Percentiles rank a stretch among this genome's conserved stretches.
Evolutionary conservation across 2,329 filamentous ascomycete species (phyloP).

Genomic region (Beauveria bassiana): DNA sequence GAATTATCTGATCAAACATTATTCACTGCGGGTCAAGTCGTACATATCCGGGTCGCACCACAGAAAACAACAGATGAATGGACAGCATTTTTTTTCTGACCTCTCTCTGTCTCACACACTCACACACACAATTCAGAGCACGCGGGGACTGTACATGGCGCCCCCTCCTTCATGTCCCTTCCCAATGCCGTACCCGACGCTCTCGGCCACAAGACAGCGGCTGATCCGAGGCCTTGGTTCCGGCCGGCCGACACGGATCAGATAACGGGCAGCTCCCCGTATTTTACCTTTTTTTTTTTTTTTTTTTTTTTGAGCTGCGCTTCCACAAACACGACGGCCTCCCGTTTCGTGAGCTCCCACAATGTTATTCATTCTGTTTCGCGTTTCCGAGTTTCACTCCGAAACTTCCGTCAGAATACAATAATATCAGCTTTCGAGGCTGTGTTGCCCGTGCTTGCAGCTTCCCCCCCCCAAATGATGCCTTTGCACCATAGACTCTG

Average conservation of each 20-base stretch:
- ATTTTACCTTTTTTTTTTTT: no score
- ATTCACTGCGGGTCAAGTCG: background rate
- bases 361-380: background rate
- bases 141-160: background rate
- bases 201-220: background rate
- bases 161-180: background rate
- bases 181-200: background rate
- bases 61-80: background rate
- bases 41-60: background rate
- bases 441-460: background rate
- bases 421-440: no score
- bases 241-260: constrained; percentile 9
- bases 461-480: no score
- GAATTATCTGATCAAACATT: constrained; percentile 6
- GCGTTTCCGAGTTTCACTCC: no score
- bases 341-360: background rate
- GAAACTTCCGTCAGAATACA: no score
- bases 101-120: no score
- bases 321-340: background rate
- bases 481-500: background rate
- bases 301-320: background rate
- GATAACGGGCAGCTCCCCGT: constrained; percentile 8
- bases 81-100: background rate
- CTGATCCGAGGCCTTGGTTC: background rate
- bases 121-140: no score